Evolutionary conservation across 2,329 filamentous ascomycete species (phyloP), one percentile per base, ranked within the genome.

Genomic region (Dothiorella sarmentorum): DNA sequence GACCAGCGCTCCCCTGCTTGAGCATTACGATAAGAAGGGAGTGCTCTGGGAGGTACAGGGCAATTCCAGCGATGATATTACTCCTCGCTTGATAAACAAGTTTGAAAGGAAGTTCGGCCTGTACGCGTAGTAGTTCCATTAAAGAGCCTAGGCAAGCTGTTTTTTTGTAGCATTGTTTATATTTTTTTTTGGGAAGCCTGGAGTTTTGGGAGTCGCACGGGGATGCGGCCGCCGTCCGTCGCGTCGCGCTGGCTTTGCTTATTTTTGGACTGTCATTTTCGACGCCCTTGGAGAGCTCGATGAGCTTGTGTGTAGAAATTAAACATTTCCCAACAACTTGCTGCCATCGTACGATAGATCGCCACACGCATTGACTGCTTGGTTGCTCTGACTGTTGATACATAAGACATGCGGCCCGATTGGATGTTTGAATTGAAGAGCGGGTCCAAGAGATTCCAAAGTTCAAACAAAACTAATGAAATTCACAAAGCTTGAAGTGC

Each of bases 41-140:
- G 86, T 96, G 11, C 76, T 99, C 35, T 91, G 89, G 84, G 90
- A 90, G 62, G 91, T 97, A 3, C 81, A 90, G 65, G 94, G 94
- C 20, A 85, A 92, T 75, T 93, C 86, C 72, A 96, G 91, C 69
- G 90, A 99, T 69, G 94, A 97, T 76, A 99, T 99, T 66, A 92
- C 83, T 56, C 94, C 94, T n/a, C 86, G 91, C 77, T 79, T 99
- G 26, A 89, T 91, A 68, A 76, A 79, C 7, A 91, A 96, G 75
- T 90, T 99, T 72, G 86, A 90, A 75, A 84, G 79, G 69, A 82
- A 88, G 59, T 97, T 97, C 75, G 80, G 67, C 53, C 63, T 56
- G 37, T 51, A 63, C 45, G 63, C 56, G 18, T 15, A n/a, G n/a
- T n/a, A n/a, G n/a, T n/a, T n/a, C 7, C 42, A 35, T 15, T 35